Evolutionary conservation across 2,329 filamentous ascomycete genomes (phyloP).

Genomic region (Fusarium euwallaceae): DNA sequence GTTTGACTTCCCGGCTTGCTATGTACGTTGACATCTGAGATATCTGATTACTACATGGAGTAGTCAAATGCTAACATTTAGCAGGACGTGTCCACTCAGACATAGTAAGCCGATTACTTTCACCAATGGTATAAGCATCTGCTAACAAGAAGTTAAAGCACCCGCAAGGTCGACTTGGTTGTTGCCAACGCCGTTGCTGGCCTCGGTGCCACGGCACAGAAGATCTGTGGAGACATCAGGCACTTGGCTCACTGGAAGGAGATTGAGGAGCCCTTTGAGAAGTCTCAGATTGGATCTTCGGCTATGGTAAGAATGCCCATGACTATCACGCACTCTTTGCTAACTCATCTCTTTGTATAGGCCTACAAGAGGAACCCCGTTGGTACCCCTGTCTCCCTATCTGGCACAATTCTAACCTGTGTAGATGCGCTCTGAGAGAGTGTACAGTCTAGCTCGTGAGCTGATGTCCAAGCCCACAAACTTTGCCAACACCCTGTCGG

Average conservation of each 20-base stretch:
- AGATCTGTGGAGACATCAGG: conserved; percentile 81
- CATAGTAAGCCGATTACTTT: conserved; percentile 44
- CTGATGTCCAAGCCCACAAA: conserved; percentile 56
- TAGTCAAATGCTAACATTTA: background rate
- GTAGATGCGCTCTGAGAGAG: conserved; percentile 62
- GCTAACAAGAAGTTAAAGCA: conserved; percentile 46
- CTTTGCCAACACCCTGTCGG: conserved; percentile 45
- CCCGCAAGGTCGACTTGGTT: conserved; percentile 84
- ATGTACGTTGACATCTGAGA: conserved; percentile 42
- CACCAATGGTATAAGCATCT: background rate
- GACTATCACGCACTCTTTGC: background rate
- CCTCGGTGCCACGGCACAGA: conserved; percentile 79
- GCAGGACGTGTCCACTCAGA: conserved; percentile 71
- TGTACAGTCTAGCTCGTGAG: conserved; percentile 61
- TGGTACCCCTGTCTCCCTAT: background rate
- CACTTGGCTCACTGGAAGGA: conserved; percentile 84
- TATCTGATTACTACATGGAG: background rate
- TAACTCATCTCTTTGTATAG: background rate
- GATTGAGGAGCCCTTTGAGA: conserved; percentile 82
- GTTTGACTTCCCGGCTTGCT: conserved; percentile 64
- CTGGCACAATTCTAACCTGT: background rate
- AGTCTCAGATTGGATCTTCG: conserved; percentile 7
- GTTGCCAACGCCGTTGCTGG: conserved; percentile 85
- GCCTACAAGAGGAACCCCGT: conserved; percentile 15
- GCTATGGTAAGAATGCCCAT: background rate